These are phyloP conservation scores for Colletotrichum acutatum DNA, from an alignment of 2,329 filamentous ascomycete species.

Conservation along the genomic window DNA sequence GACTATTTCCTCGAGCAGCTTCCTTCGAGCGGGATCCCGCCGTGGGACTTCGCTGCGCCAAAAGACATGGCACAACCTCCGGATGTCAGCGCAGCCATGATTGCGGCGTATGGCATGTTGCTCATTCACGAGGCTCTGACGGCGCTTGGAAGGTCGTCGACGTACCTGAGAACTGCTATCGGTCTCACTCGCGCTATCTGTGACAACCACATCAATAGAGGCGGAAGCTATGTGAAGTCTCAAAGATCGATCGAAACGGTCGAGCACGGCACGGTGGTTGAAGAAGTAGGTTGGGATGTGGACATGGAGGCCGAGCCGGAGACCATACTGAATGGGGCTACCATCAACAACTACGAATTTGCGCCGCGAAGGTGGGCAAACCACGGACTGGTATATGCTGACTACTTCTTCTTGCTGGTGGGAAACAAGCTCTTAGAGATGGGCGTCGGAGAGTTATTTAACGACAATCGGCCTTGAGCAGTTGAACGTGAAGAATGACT, in stretches of 20 bases:
- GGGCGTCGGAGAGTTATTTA: conserved; percentile 32
- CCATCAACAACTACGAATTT: conserved; percentile 58
- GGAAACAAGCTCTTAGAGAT: conserved; percentile 55
- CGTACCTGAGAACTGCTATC: conserved; percentile 43
- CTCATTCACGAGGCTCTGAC: conserved; percentile 45
- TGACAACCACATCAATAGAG: conserved; percentile 38
- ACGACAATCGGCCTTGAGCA: not conserved
- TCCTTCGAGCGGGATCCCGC: conserved; percentile 51
- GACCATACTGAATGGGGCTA: conserved; percentile 57
- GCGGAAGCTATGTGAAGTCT: conserved; percentile 33
- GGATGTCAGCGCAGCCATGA: conserved; percentile 51
- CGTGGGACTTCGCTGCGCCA: conserved; percentile 60
- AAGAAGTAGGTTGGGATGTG: conserved; percentile 36
- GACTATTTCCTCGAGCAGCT: conserved; percentile 56
- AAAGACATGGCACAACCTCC: conserved; percentile 41
- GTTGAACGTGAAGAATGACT: too few relatives aligned
- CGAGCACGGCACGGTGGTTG: conserved; percentile 37
- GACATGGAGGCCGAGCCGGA: conserved; percentile 46
- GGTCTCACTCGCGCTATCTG: conserved; percentile 42
- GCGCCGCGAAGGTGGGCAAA: conserved; percentile 56
- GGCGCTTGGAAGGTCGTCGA: conserved; percentile 34
- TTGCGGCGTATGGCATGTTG: conserved; percentile 50
- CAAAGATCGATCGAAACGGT: conserved; percentile 38
- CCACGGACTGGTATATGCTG: conserved; percentile 61
- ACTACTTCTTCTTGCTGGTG: conserved; percentile 58